Evolutionary conservation across 805 yeast species (phyloP), one percentile per base, ranked within the genome.

Genomic region (Metschnikowia lochheadii): DNA sequence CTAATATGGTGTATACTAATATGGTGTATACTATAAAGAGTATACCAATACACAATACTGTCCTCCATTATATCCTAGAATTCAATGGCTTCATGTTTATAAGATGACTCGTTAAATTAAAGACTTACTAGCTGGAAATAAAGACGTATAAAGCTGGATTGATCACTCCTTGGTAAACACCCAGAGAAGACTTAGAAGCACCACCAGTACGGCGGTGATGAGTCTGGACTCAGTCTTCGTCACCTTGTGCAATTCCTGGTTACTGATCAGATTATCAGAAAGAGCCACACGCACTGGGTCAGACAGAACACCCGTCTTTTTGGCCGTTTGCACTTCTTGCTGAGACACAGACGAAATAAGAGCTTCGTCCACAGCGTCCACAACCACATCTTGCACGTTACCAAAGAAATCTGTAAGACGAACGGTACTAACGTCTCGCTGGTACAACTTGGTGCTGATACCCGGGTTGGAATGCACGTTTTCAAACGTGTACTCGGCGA

Each of bases 401-500:
- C 97, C 99, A 60, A 94, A 91, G 65, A 94, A 94, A 64, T 94
- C 98, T 0, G 98, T 91, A 56, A 94, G 79, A 48, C 82, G 70
- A 3, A 90, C 96, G 39, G 86, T 81, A 3, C 77, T 70, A 42
- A 83, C 72, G 54, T 86, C 80, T 60, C 95, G 78, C 40, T 78
- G 66, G 67, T 82, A 89, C 52, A 88, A 69, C 64, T 91, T 97
- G 0, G 89, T 81, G 56, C 96, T 78, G 36, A 94, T 83, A n/a
- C 99, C 99, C 1, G 96, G 92, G 60, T 87, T 84, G 1, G 97
- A 89, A 63, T 89, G 97, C 31, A 94, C 87, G 56, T 86, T 83
- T 52, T 82, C 96, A 59, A 83, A 85, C 6, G 92, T 85, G 65
- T 90, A 92, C 18, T 85, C 85, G 50, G 82, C 91, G 61, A 94